Base-by-base conservation (phyloP, 345 rosid species). In the Salix arbutifolia region DNA sequence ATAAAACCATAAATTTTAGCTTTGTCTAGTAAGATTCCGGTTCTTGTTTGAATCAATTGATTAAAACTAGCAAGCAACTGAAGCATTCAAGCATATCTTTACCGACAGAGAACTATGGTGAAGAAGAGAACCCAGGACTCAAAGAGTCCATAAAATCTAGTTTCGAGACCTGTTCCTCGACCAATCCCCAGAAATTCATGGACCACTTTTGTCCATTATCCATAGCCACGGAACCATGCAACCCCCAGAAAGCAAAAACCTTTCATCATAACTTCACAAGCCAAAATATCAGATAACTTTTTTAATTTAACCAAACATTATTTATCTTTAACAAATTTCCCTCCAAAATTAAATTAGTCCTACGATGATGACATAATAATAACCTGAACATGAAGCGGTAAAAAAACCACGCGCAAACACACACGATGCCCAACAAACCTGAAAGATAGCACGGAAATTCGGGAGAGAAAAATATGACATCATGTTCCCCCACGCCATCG, bases 401-500 rank as follows among this genome's bases (percentile, higher is more conserved):
- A 25, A 10, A 42, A 31, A 26, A 21, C 13, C 12, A 40, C 44
- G 12, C 13, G 1, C 3, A 0, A 13, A 17, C 9, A 31, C 21
- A 5, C 25, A 23, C 12, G 19, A 50, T 16, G 21, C 17, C 7
- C 19, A 13, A 25, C 75, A 16, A 48, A 78, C 80, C 80, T 78
- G 80, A n/a, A 78, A 78, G 44, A 78, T 3, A n/a, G 33, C 31
- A 6, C 3, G 42, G 42, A 78, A 21, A 25, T 72, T 53, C 26
- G 21, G 76, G n/a, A 72, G 14, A 53, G 76, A 67, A 67, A 66
- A 38, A 66, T 18, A 2, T 6, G 80, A 77, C 10, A 77, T 4
- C 19, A 78, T 10, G 16, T 66, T 78, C 67, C 26, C 72, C 80
- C 76, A 67, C 53, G 72, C 67, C 80, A 78, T 78, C 25, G 67